Conservation (phyloP, 345 rosid species). For the Citrus unshiu region DNA sequence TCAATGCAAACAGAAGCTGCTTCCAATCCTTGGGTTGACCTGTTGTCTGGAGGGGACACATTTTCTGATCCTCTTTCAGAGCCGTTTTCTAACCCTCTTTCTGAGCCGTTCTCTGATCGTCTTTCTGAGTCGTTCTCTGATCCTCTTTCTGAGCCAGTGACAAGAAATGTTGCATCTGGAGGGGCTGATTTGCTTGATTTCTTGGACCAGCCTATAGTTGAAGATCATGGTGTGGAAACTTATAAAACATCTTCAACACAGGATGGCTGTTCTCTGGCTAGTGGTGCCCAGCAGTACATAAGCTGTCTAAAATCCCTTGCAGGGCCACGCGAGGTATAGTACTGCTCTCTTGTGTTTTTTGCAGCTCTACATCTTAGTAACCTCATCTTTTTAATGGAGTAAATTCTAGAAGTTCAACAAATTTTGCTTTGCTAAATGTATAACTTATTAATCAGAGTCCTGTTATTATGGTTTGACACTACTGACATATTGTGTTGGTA, state of each 20-base stretch:
- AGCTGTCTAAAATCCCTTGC: constrained; percentile 51
- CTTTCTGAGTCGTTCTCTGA: constrained; percentile 49
- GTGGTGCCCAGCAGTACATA: constrained; percentile 54
- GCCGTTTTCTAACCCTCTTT: no score
- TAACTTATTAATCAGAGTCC: neutral
- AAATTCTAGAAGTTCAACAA: neutral
- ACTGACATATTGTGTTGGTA: neutral
- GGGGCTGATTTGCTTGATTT: constrained; percentile 63
- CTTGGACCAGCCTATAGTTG: constrained; percentile 67
- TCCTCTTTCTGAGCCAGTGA: constrained; percentile 46
- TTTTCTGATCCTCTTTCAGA: neutral
- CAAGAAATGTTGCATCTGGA: constrained; percentile 37
- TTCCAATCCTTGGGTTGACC: constrained; percentile 54
- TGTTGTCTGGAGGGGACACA: constrained; percentile 59
- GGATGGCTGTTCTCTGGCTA: constrained; percentile 40
- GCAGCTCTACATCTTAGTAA: neutral
- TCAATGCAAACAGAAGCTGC: constrained; percentile 39
- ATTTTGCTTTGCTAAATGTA: neutral
- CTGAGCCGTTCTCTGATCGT: constrained; percentile 28
- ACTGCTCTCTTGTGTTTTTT: neutral
- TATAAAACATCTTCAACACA: constrained; percentile 35
- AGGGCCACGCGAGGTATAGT: constrained; percentile 66
- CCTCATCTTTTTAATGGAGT: neutral
- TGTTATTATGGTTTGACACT: constrained; percentile 3
- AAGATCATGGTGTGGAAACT: constrained; percentile 38